Base-by-base conservation (phyloP, 2,329 filamentous ascomycete genomes). In the Calonectria naviculata region DNA sequence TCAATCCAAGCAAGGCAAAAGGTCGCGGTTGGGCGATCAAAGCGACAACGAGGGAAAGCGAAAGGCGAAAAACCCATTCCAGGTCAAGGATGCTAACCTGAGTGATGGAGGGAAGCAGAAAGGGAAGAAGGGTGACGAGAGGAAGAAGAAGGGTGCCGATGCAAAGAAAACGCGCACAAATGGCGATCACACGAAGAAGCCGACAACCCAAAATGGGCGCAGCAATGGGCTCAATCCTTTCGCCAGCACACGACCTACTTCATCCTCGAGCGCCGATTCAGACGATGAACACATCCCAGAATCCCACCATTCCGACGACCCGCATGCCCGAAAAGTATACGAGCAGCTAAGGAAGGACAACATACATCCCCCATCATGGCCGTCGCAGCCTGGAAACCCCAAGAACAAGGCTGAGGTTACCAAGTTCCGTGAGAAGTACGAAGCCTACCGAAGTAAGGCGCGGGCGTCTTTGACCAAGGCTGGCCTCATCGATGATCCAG, bases 401-500 rank as follows among this genome's bases (percentile, higher is more conserved):
- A 81, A 82, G 26, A 87, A 87, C 74, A 87, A 88, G 72, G 82
- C 81, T 12, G 84, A 84, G 15, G 87, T 92, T 79, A 87, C 90
- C 66, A 84, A 81, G 62, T 88, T 91, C 69, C 86, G 89, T 52
- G 87, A 89, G 60, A 82, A 85, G 21, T 89, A 89, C 78, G 90
- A 90, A 73, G 82, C 82, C 13, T 92, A 92, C 74, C 86, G 91
- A 67, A 85, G 85, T 65, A 87, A 86, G 71, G 90, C 88, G 9
- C 88, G 91, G 61, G 84, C 84, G 17, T 89, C 88, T 5, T 81
- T 93, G 47, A 90, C 91, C 67, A 88, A 86, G 71, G 89, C 87
- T 17, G 89, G 88, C 13, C 82, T 92, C 9, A 90, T 93, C 67
- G 91, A 93, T 79, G 90, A 93, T 73, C 91, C 91, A 3, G 88